Evolutionary conservation across 176 grass and related monocot genomes (phyloP).

Genomic region (Bothriochloa decipiens): DNA sequence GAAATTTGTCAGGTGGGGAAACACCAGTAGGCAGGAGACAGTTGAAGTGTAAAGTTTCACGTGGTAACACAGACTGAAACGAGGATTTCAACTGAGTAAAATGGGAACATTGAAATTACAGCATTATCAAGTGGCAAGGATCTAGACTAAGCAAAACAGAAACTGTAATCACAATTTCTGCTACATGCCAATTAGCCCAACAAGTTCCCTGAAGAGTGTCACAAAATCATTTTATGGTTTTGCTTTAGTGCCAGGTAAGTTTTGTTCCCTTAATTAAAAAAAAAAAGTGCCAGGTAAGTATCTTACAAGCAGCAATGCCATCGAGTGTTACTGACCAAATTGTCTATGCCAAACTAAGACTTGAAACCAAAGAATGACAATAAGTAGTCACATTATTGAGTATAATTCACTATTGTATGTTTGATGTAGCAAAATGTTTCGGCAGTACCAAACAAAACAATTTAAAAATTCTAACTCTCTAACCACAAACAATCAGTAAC

Average conservation of each 20-base stretch:
- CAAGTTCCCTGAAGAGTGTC: background rate
- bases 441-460: background rate
- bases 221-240: background rate
- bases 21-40: conserved; percentile 2
- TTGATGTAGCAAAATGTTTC: background rate
- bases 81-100: background rate
- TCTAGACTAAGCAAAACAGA: background rate
- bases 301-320: conserved; percentile 10
- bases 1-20: background rate
- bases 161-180: background rate
- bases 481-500: background rate
- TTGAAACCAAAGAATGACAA: background rate
- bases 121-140: background rate
- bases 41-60: background rate
- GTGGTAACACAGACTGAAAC: background rate
- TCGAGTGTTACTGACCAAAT: background rate
- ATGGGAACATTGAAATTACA: background rate
- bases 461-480: background rate
- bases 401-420: background rate
- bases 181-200: background rate
- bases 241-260: background rate
- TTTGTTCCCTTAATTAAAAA: no score
- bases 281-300: background rate
- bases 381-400: background rate
- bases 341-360: background rate